Percentiles rank a stretch among this genome's conserved stretches.
Conservation (phyloP, 179 eudicot genomes). For the Patellifolia procumbens region DNA sequence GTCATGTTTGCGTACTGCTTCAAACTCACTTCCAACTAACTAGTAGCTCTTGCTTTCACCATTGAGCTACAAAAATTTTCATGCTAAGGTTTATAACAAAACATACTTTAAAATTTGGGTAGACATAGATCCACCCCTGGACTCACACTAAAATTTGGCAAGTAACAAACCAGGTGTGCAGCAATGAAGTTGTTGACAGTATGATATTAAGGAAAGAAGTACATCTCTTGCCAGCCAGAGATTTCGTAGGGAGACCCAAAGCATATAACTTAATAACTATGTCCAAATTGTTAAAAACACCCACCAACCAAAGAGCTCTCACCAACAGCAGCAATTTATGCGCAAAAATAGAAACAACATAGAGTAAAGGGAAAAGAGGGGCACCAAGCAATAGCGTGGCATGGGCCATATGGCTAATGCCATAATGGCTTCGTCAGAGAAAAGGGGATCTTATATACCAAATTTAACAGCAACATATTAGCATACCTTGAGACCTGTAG, state of each 20-base stretch:
- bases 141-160: not conserved
- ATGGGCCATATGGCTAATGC: conserved; percentile 8
- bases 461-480: conserved; percentile 24
- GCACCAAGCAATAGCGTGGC: conserved; percentile 11
- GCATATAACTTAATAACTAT: not conserved
- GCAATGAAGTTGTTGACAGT: not conserved
- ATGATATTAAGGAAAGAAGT: not conserved
- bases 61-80: too few relatives aligned
- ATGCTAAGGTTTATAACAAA: too few relatives aligned
- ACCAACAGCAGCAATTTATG: not conserved
- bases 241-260: not conserved
- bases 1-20: too few relatives aligned
- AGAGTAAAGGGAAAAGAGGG: not conserved
- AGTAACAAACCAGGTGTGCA: not conserved
- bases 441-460: not conserved
- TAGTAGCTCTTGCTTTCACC: too few relatives aligned
- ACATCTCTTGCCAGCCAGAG: not conserved
- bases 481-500: conserved; percentile 81
- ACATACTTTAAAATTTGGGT: too few relatives aligned
- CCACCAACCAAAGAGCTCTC: not conserved
- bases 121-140: too few relatives aligned
- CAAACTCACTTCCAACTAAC: too few relatives aligned
- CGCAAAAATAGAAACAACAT: not conserved
- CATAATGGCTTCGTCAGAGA: not conserved
- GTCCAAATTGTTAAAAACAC: not conserved